A percentile compares a stretch with the other conserved stretches of the same genome.
phyloP scores from a whole-genome alignment of 108 stramenopile species.

The Halocafeteria seosinensis region DNA sequence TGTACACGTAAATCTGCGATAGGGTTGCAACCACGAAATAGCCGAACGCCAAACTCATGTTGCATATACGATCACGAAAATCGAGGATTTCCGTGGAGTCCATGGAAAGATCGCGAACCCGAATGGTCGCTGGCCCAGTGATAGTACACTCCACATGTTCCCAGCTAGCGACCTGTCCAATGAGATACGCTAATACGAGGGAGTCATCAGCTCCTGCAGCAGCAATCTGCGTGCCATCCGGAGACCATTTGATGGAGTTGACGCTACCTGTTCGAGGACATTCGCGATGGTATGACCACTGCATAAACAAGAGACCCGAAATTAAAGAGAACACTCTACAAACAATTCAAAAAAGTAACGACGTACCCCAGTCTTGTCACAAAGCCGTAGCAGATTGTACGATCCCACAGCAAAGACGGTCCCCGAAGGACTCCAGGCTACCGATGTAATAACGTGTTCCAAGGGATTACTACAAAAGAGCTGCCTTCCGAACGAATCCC shows the following conservation, averaged over 20 bases:
- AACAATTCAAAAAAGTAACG: too few species aligned
- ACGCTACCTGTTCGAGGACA: slow-evolving; percentile 27
- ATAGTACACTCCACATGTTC: slow-evolving; percentile 15
- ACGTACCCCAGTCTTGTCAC: slow-evolving; percentile 48
- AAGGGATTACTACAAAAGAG: slow-evolving; percentile 28
- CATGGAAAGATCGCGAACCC: slow-evolving; percentile 16
- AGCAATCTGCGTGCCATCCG: slow-evolving; percentile 42
- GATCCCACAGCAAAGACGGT: slow-evolving; percentile 39
- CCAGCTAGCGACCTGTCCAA: slow-evolving; percentile 25
- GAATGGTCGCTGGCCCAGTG: slow-evolving; percentile 11
- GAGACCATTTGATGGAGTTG: slow-evolving; percentile 23
- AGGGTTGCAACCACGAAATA: slow-evolving; percentile 37
- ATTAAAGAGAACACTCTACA: too few species aligned
- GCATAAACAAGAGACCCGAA: too few species aligned
- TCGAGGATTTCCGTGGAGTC: slow-evolving; percentile 33
- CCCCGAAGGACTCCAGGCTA: slow-evolving; percentile 42
- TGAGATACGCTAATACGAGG: slow-evolving; percentile 30
- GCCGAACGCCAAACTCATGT: slow-evolving; percentile 31
- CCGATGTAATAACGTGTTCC: slow-evolving; percentile 36
- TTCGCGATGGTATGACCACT: slow-evolving; percentile 37
- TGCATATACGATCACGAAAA: slow-evolving; percentile 38
- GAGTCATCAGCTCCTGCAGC: slow-evolving; percentile 31
- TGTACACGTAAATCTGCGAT: slow-evolving; percentile 44
- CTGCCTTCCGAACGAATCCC: slow-evolving; percentile 26
- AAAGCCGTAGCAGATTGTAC: slow-evolving; percentile 32